These are phyloP conservation scores for Ampelomyces quisqualis DNA, from an alignment of 2,329 filamentous ascomycete species.

Conservation along the genomic window DNA sequence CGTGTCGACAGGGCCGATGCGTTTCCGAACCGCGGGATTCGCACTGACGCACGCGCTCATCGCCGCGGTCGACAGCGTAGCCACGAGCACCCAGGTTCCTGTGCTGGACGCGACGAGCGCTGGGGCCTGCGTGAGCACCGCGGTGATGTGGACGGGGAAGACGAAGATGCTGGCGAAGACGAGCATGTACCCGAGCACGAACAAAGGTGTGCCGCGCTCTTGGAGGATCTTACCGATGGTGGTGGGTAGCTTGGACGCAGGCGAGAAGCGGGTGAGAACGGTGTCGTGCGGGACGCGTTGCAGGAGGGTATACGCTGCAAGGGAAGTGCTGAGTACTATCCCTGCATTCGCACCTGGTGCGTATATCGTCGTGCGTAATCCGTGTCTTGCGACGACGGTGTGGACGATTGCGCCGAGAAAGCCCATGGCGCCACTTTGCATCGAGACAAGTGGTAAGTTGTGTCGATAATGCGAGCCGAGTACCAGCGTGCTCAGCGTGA, in stretches of 20 bases:
- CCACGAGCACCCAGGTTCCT: conserved; percentile 3
- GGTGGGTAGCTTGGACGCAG: too few relatives aligned
- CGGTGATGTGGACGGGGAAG: conserved; percentile 13
- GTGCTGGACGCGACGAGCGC: conserved; percentile 6
- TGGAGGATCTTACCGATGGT: background rate
- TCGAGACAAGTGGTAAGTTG: conserved; percentile 37
- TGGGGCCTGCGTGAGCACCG: conserved; percentile 7
- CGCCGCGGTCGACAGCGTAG: conserved; percentile 5
- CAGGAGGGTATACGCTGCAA: conserved; percentile 10
- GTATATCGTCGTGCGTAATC: conserved; percentile 2
- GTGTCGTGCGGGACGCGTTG: too few relatives aligned
- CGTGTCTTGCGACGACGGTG: conserved; percentile 5
- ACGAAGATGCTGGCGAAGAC: conserved; percentile 13
- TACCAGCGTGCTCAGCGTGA: conserved; percentile 10
- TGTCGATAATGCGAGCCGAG: conserved; percentile 25
- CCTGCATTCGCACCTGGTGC: background rate
- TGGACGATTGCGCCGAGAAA: conserved; percentile 21
- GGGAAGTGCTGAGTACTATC: conserved; percentile 9
- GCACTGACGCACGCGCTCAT: conserved; percentile 4
- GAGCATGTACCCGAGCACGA: conserved; percentile 5
- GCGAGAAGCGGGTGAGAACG: too few relatives aligned
- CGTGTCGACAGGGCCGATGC: conserved; percentile 4
- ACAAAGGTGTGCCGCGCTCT: conserved; percentile 6
- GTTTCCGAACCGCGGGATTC: background rate
- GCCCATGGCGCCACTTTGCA: conserved; percentile 27